Evolutionary conservation across 2,329 filamentous ascomycete species (phyloP), one percentile per base, ranked within the genome.

Genomic region (Xylaria sp.): DNA sequence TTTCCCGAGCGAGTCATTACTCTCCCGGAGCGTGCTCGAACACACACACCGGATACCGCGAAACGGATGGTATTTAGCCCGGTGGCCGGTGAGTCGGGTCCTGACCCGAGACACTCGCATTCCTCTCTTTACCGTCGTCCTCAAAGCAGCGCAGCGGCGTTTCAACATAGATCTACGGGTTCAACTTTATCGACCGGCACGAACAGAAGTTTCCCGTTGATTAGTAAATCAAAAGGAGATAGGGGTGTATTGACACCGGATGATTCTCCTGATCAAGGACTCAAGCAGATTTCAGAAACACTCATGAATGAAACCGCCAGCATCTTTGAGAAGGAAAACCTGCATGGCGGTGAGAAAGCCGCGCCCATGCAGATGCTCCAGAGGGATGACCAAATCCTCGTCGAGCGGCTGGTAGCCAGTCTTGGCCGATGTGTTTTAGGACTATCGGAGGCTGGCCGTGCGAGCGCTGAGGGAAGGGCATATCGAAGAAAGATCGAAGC

Each of bases 401-500:
- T 91, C 0, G 86, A 90, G 76, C 82, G 85, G 60, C 80, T 90
- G 1, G 86, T 90, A 27, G 87, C 84, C 1, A 86, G 84, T 71
- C 79, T 91, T 0, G 88, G 88, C 14, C 84, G 85, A 71, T 90
- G 88, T 67, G 87, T 90, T 1, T 77, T 90, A 8, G 86, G 84
- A 34, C 73, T 91, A 69, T 83, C 86, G 66, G 84, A 91, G 79
- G 79, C 83, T 60, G 82, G 87, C 71, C 81, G 81, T 71, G 80
- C 85, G 66, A 84, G 85, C 73, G 80, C 87, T 69, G 87, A 92
- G 72, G 86, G 85, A 58, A 84, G 89, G 63, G 84, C 90, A 67
- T 89, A 92, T 78, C 85, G 93, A 68, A 84, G 91, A 70, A 85
- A 92, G 72, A 85, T 97, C 59, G 93, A 97, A 72, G 88, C 89